Conservation (phyloP, 1,139 yeast species). For the Magnusiomyces ingens region DNA sequence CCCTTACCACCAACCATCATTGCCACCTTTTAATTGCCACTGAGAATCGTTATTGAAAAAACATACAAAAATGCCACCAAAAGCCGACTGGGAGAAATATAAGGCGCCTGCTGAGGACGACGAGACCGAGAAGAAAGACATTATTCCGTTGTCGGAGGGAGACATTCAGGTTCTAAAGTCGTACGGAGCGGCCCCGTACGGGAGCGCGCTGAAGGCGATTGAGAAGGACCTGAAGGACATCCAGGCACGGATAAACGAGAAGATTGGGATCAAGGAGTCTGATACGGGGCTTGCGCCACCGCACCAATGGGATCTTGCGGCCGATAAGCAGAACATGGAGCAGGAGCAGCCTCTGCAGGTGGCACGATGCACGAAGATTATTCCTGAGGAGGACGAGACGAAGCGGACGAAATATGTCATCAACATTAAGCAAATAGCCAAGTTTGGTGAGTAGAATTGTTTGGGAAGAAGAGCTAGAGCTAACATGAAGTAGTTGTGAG, state of each 20-base stretch:
- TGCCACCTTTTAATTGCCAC: background rate
- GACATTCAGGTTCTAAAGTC: constrained; percentile 96
- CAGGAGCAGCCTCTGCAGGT: constrained; percentile 97
- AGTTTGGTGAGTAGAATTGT: constrained; percentile 40
- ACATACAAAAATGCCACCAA: constrained; percentile 55
- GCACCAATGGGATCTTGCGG: constrained; percentile 94
- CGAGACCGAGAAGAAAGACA: constrained; percentile 52
- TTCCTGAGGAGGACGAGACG: constrained; percentile 61
- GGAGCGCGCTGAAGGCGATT: constrained; percentile 64
- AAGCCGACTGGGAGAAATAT: constrained; percentile 96
- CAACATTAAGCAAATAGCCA: constrained; percentile 95
- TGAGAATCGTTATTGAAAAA: no score
- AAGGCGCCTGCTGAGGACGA: constrained; percentile 79
- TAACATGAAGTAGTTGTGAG: constrained; percentile 55
- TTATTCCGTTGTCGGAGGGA: constrained; percentile 85
- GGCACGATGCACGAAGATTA: constrained; percentile 96
- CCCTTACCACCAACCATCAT: background rate
- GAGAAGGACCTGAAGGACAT: constrained; percentile 81
- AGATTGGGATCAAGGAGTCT: constrained; percentile 87
- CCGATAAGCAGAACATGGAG: constrained; percentile 87
- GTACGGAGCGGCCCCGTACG: constrained; percentile 97
- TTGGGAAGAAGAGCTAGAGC: background rate
- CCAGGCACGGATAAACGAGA: constrained; percentile 84
- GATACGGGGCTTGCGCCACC: constrained; percentile 96
- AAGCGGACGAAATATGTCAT: constrained; percentile 89